Evolutionary conservation across 1,139 yeast genomes (phyloP), one percentile per base, ranked within the genome.

Genomic region (Geotrichum cucujoidarum): DNA sequence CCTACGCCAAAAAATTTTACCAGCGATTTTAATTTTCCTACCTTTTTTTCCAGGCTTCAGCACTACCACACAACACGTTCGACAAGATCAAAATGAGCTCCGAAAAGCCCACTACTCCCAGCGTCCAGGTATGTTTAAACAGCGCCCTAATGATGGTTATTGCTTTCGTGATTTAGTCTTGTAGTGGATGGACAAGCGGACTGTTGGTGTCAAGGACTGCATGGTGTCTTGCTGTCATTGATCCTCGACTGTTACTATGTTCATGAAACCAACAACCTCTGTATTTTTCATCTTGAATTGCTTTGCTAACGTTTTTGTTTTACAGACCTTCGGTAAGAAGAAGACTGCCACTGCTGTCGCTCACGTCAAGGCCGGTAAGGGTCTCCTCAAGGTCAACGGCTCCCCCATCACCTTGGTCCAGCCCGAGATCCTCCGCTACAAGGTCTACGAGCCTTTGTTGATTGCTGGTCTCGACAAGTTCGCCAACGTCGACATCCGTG

Each of bases 271-370:
- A 7, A 25, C 7, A 25, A 7, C 11, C 11, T 11, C 29, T 7
- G 7, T 11, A 25, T 7, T n/a, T n/a, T n/a, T n/a, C n/a, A n/a
- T n/a, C n/a, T n/a, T n/a, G n/a, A n/a, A n/a, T n/a, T n/a, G n/a
- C 7, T 17, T 36, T 17, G 27, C 17, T 33, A 22, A 20, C 53
- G 21, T 38, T n/a, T 29, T 74, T 32, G 22, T 14, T 44, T 52
- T 54, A 22, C 73, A 88, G 95, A 90, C 97, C 76, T 92, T 92
- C 80, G 98, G 98, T 79, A 92, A 92, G 83, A 92, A 92, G 92
- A 92, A 87, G 83, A 86, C 96, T 73, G 98, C 98, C 71, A 92
- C 98, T 70, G 98, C 98, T 73, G 98, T 92, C 73, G 98, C 98
- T 76, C 95, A 88, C 78, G 96, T 92, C 70, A 90, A 89, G 81